Evolutionary conservation across 1,284 basidiomycete species (phyloP).

Genomic region (Heterobasidion occidentale): DNA sequence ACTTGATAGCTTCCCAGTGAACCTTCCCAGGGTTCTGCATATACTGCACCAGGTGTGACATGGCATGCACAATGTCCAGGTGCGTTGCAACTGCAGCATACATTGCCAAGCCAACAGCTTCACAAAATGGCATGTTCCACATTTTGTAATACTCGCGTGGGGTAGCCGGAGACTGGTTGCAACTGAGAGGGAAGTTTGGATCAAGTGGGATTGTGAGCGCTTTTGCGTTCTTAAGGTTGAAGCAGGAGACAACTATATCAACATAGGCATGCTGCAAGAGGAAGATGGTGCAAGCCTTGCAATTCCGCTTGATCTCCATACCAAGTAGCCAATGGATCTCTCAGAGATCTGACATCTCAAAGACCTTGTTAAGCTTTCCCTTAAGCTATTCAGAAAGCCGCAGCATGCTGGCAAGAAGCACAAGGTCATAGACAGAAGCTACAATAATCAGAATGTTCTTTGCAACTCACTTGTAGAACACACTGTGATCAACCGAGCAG

Average conservation of each 20-base stretch:
- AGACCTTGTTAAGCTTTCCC: background rate
- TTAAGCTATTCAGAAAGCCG: constrained; percentile 5
- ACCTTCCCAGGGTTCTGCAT: constrained; percentile 7
- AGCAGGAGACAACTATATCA: constrained; percentile 16
- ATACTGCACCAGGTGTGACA: constrained; percentile 12
- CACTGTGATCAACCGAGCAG: constrained; percentile 11
- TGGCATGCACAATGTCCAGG: constrained; percentile 17
- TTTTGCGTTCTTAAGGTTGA: constrained; percentile 17
- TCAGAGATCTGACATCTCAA: constrained; percentile 12
- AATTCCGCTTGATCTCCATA: constrained; percentile 17
- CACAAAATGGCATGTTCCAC: constrained; percentile 16
- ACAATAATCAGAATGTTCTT: constrained; percentile 12
- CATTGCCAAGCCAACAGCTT: constrained; percentile 15
- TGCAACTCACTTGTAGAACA: constrained; percentile 10
- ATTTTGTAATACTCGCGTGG: constrained; percentile 14
- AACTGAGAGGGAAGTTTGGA: constrained; percentile 8
- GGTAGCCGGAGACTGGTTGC: background rate
- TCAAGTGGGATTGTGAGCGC: constrained; percentile 19
- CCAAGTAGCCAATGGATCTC: constrained; percentile 18
- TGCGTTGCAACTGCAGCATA: constrained; percentile 10
- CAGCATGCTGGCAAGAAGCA: constrained; percentile 9
- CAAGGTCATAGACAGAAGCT: constrained; percentile 24
- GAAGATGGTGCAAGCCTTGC: constrained; percentile 10
- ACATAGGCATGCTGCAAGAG: constrained; percentile 20
- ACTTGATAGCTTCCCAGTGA: constrained; percentile 15